Conservation (phyloP, 805 yeast genomes). For the Ogataea methanolica region DNA sequence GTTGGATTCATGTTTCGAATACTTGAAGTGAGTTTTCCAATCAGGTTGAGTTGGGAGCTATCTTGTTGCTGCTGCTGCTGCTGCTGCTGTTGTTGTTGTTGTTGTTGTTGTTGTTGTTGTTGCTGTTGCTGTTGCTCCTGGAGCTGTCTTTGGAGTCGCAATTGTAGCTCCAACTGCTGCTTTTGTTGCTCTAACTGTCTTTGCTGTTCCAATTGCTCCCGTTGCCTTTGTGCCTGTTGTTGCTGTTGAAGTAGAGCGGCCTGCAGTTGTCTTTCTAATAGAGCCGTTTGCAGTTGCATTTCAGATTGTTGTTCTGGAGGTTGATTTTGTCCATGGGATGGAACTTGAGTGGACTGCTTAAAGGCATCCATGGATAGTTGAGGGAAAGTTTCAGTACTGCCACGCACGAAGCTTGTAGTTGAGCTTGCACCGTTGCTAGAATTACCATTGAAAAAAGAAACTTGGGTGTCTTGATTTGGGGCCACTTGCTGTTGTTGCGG, state of each 20-base stretch:
- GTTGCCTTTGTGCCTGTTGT: constrained; percentile 2
- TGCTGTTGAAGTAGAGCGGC: constrained; percentile 3
- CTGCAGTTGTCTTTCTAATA: constrained; percentile 3
- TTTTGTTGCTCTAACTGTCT: background rate
- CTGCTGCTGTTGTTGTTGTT: background rate
- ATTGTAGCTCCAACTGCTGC: background rate
- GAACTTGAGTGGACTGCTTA: constrained; percentile 4
- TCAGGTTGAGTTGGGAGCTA: constrained; percentile 14
- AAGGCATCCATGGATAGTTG: constrained; percentile 18
- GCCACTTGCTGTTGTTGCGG: constrained; percentile 1
- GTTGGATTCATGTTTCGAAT: constrained; percentile 20
- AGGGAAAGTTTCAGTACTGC: constrained; percentile 13
- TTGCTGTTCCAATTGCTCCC: constrained; percentile 1
- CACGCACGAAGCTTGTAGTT: background rate
- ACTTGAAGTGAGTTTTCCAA: constrained; percentile 17
- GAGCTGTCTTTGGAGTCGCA: background rate
- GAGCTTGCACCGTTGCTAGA: background rate
- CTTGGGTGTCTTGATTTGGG: background rate
- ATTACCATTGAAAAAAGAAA: background rate
- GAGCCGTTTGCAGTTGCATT: background rate
- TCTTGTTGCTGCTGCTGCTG: constrained; percentile 11
- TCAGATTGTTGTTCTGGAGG: constrained; percentile 1
- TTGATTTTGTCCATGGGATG: constrained; percentile 1
- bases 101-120: background rate
- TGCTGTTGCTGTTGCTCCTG: background rate